Base-by-base conservation (phyloP, 2,329 filamentous ascomycete species). In the Trichoderma sp. region DNA sequence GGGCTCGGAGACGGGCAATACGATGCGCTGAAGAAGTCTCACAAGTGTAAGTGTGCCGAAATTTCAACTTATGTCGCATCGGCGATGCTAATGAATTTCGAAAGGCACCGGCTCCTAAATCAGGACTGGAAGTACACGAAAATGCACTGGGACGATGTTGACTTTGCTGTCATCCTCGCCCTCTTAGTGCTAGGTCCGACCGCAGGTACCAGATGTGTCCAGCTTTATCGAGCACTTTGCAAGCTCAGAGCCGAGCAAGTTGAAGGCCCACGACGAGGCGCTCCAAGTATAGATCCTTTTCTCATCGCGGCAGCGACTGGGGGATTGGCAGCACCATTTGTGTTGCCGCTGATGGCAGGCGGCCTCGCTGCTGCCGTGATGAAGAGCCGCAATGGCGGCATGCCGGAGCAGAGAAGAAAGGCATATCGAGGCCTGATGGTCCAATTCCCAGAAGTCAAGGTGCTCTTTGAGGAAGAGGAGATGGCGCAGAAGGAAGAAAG, bases 111-210 rank as follows among this genome's bases (percentile, higher is more conserved):
- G 14, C n/a, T 33, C 2, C 18, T 74, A 4, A 59, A 24, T 1
- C 31, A 74, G 21, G 45, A 66, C 31, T 74, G 71, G 71, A 50
- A 74, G 7, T 62, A 71, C 45, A 38, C 29, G 11, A 64, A n/a
- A 35, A 75, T 69, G 31, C 38, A 53, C 56, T 75, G 73, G 65
- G 64, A 75, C 38, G 73, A 75, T 18, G 56, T 69, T 14, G 73
- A 75, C 56, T 75, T 75, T 45, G 73, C 73, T 18, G 18, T 68
- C 56, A 56, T 71, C 12, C 59, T 75, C 5, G 41, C 56, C 24
- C 59, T 75, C 35, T 21, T 75, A 7, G 56, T 56, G 6, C 29
- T 67, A 6, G 73, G 72, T 11, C 50, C 50, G 11, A 14, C 62
- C 16, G 33, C 72, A 33, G 35, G 50, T n/a, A 5, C 38, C 29